These are phyloP conservation scores for Hondaea fermentalgiana DNA, from an alignment of 108 stramenopile species.

Conservation along the genomic window DNA sequence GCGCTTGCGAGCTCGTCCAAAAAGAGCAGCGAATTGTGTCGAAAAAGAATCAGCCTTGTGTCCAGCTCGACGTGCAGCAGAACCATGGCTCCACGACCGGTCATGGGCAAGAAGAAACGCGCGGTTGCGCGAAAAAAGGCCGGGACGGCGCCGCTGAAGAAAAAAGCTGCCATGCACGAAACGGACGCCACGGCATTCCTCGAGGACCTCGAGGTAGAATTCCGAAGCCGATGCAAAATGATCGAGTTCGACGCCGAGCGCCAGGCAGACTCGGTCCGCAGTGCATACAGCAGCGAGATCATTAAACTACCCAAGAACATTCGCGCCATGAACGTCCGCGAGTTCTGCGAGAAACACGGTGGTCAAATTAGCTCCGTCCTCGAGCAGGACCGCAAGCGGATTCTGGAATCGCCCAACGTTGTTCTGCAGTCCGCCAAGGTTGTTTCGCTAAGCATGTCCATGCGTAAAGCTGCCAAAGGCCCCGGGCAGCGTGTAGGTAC, in stretches of 20 bases:
- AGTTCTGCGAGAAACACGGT: not conserved
- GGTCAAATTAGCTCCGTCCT: not conserved
- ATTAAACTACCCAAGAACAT: not conserved
- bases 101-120: not conserved
- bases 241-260: not conserved
- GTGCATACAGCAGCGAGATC: not conserved
- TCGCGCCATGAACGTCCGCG: not conserved
- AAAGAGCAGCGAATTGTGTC: too few relatives aligned
- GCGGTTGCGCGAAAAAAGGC: not conserved
- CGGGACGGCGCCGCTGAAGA: not conserved
- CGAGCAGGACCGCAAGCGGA: conserved; percentile 6
- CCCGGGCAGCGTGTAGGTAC: not conserved
- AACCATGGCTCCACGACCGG: too few relatives aligned
- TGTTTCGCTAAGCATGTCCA: not conserved
- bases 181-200: not conserved
- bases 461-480: not conserved
- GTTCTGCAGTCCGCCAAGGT: not conserved
- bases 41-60: too few relatives aligned
- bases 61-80: too few relatives aligned
- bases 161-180: not conserved
- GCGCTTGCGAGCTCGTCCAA: too few relatives aligned
- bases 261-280: not conserved
- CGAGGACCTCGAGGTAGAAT: not conserved
- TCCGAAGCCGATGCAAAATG: not conserved
- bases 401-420: not conserved